Base-by-base conservation (phyloP, 805 yeast species). In the Candida rishiriensis region DNA sequence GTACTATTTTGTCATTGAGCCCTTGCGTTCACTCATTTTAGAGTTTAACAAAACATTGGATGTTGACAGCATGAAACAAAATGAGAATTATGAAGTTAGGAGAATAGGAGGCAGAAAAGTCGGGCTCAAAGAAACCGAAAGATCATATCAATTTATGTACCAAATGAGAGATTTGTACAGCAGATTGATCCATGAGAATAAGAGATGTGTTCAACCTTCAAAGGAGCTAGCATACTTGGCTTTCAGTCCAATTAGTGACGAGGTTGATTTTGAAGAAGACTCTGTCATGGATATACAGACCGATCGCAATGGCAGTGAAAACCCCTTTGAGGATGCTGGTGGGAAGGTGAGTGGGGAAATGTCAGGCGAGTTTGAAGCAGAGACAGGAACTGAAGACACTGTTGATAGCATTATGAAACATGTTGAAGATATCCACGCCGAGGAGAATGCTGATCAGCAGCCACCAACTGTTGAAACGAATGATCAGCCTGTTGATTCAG, bases 101-200 rank as follows among this genome's bases (percentile, higher is more conserved):
- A 81, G 95, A 57, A 84, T 91, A 43, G 97, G 97, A 34, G 97
- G 97, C 2, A 73, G 97, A 42, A 72, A 69, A 17, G 91, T 90
- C 6, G 85, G 87, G n/a, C 70, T 65, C n/a, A 71, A 75, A 43
- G 98, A 93, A 64, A 79, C 87, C 3, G 77, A 77, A 51, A 72
- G 98, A 49, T 85, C 97, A 0, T 79, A 81, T 52, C 91, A 88
- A 56, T 93, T 93, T 55, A 77, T 87, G 39, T 78, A 77, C 47
- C 85, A 85, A 41, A 70, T 93, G 39, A 76, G 85, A 46, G 78
- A 75, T 35, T 68, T 93, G 34, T 93, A 86, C 59, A 52, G 68
- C 29, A 82, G 81, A 42, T 78, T 89, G 83, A 81, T 87, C 10
- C 74, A 75, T 46, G 75, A 88, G 0, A 59, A 70, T 8, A 62